Base-by-base conservation (phyloP, 1,284 basidiomycete genomes). In the Trichosporon sp. region DNA sequence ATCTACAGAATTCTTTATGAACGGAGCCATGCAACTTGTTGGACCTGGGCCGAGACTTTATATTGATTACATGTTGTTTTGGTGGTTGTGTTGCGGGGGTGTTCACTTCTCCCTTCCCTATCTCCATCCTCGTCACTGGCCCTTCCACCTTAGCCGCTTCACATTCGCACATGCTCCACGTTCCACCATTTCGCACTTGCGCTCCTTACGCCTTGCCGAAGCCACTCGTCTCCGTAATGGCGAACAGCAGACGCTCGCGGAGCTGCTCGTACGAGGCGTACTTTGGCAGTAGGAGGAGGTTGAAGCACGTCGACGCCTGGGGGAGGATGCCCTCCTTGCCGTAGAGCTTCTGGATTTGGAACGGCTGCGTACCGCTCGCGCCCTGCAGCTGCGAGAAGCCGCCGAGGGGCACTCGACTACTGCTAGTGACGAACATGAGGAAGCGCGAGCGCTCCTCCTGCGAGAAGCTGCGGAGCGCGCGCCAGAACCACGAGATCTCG, bases 401-500 rank as follows among this genome's bases (percentile, higher is more conserved):
- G 70, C 91, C 92, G 32, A 98, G 88, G 14, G 97, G 97, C 0
- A 99, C 97, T 70, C 96, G 90, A 43, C 94, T 96, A 0, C 95
- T 83, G 37, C 94, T 76, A 89, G 97, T 98, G 43, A 96, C 96
- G 85, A 99, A 99, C 86, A 97, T 97, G 75, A 96, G 86, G 69
- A 96, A 92, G 82, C 98, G 96, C 19, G 96, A 95, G 71, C 95
- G 89, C 84, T 99, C 95, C 78, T 98, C 96, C 67, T 96, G 92
- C 77, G 94, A 96, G 86, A 98, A 98, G 12, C 93, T 96, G 82
- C 98, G 95, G 66, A 99, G 89, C 1, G 96, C 96, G 76, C 97
- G 90, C 97, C 97, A 99, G 91, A 95, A 98, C 96, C 96, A 99
- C 40, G 94, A 91, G 72, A 99, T 93, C 78, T 96, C 94, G 2